Percentiles rank a stretch among this genome's conserved stretches.
Conservation (phyloP, 2,329 filamentous ascomycete species). For the Xylaria arbuscula region DNA sequence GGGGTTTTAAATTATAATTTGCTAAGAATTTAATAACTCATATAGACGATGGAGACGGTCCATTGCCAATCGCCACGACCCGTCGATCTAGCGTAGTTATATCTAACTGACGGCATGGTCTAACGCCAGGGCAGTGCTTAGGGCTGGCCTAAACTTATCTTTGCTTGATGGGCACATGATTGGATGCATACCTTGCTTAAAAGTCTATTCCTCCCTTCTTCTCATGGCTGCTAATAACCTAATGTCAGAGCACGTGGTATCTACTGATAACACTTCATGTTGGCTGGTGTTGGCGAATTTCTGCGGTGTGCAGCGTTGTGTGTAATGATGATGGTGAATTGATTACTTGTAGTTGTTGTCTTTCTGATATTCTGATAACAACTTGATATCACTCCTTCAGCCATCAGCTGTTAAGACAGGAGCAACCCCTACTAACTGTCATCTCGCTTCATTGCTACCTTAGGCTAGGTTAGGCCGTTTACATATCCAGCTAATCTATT, state of each 20-base stretch:
- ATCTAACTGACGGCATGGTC: slow-evolving; percentile 14
- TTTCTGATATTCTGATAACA: slow-evolving; percentile 31
- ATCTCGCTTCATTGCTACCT: slow-evolving; percentile 11
- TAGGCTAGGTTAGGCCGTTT: background rate
- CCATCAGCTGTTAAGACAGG: slow-evolving; percentile 30
- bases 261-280: slow-evolving; percentile 6
- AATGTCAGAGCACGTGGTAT: slow-evolving; percentile 24
- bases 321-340: background rate
- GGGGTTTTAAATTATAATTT: slow-evolving; percentile 21
- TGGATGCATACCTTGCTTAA: background rate
- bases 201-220: background rate
- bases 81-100: background rate
- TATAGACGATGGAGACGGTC: slow-evolving; percentile 11
- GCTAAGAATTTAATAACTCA: slow-evolving; percentile 22
- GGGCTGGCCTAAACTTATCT: slow-evolving; percentile 17
- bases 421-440: slow-evolving; percentile 21
- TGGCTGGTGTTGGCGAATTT: slow-evolving; percentile 15
- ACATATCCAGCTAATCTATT: too few species aligned
- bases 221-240: slow-evolving; percentile 4
- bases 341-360: slow-evolving; percentile 1
- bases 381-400: slow-evolving; percentile 13
- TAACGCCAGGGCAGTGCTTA: slow-evolving; percentile 1
- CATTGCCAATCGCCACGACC: background rate
- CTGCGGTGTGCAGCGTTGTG: slow-evolving; percentile 3
- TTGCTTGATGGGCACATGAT: slow-evolving; percentile 11